A percentile compares a stretch with the other conserved stretches of the same genome.
phyloP scores from a whole-genome alignment of 495 filamentous ascomycete species.

The Trypethelium eluteriae region DNA sequence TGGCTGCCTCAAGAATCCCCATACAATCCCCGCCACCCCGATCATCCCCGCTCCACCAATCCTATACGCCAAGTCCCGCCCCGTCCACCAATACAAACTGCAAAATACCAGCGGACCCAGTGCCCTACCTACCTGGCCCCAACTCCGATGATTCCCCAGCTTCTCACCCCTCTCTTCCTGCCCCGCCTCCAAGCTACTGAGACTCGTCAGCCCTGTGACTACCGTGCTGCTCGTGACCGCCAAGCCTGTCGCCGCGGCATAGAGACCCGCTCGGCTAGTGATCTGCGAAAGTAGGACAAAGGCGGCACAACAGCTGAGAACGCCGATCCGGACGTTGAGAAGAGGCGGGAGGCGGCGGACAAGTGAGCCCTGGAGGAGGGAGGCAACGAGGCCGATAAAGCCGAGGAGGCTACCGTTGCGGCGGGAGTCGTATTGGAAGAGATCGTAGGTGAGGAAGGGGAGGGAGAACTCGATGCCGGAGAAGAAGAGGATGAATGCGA shows the following conservation, averaged over 20 bases:
- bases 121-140: constrained; percentile 79
- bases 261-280: constrained; percentile 57
- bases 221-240: constrained; percentile 89
- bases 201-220: constrained; percentile 83
- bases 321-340: constrained; percentile 66
- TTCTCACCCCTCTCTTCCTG: constrained; percentile 77
- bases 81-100: constrained; percentile 98
- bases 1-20: constrained; percentile 52
- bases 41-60: constrained; percentile 74
- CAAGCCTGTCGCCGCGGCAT: constrained; percentile 69
- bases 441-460: constrained; percentile 92
- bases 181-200: constrained; percentile 80
- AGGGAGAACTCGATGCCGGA: constrained; percentile 94
- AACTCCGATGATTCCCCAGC: constrained; percentile 75
- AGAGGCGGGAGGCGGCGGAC: constrained; percentile 75
- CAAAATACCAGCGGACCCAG: constrained; percentile 85
- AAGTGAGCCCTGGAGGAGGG: constrained; percentile 77
- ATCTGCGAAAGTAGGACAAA: constrained; percentile 75
- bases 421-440: constrained; percentile 71
- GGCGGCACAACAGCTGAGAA: constrained; percentile 64
- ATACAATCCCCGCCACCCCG: constrained; percentile 60
- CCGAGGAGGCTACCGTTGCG: constrained; percentile 84
- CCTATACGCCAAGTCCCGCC: constrained; percentile 73
- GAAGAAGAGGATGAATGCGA: constrained; percentile 91
- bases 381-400: constrained; percentile 86